Evolutionary conservation across 371 early-diverging fungal species (phyloP).

Genomic region (Polyrhizophydium stewartii): DNA sequence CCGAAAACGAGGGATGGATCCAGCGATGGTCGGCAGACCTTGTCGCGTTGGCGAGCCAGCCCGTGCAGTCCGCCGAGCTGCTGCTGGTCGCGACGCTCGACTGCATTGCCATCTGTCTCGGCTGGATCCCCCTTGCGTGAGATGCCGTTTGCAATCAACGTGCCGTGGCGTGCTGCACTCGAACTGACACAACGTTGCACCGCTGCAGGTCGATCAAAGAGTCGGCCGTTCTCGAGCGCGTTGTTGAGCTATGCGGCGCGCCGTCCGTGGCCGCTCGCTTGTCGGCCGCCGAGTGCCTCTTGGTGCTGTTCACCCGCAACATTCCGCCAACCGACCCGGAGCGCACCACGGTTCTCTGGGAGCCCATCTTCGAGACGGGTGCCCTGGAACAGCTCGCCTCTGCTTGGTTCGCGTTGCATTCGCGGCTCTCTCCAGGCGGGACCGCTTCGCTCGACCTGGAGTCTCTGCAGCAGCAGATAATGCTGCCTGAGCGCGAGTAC

Average conservation of each 20-base stretch:
- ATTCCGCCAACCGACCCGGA: constrained; percentile 23
- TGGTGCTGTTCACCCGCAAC: constrained; percentile 31
- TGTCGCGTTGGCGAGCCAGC: constrained; percentile 11
- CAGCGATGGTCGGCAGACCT: constrained; percentile 22
- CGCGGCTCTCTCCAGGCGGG: too few relatives aligned
- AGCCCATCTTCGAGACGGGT: constrained; percentile 36
- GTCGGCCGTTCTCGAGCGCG: neutral
- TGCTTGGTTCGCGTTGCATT: constrained; percentile 7
- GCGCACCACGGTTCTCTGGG: constrained; percentile 28
- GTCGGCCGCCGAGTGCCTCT: constrained; percentile 32
- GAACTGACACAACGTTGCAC: neutral
- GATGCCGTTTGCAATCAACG: neutral
- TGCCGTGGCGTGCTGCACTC: neutral
- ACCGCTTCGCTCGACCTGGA: too few relatives aligned
- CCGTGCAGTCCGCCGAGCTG: constrained; percentile 8
- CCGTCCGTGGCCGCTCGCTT: neutral
- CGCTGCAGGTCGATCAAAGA: neutral
- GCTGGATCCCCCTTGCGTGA: constrained; percentile 28
- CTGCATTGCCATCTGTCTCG: constrained; percentile 19
- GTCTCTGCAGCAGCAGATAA: constrained; percentile 11
- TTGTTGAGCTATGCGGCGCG: neutral
- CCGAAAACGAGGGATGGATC: constrained; percentile 50
- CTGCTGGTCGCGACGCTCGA: constrained; percentile 17
- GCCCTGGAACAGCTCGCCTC: constrained; percentile 18
- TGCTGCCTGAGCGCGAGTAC: constrained; percentile 30